Conservation (phyloP, 345 rosid species). For the Gossypium rotundifolium region DNA sequence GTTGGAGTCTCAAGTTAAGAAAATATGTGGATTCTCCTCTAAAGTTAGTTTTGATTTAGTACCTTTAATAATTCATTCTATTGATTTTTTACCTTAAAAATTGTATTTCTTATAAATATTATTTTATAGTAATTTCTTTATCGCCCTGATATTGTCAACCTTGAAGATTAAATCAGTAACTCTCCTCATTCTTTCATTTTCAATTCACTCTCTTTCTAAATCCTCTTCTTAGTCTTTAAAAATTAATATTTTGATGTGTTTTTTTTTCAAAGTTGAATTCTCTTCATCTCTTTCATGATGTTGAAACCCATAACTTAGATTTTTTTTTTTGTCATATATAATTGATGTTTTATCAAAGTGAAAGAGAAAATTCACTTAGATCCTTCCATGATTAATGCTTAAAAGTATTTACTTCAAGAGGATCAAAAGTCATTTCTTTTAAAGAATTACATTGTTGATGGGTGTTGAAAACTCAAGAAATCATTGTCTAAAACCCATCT, state of each 20-base stretch:
- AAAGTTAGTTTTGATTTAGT: too few relatives aligned
- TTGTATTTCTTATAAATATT: too few relatives aligned
- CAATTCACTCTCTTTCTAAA: not conserved
- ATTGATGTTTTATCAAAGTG: not conserved
- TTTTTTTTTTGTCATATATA: not conserved
- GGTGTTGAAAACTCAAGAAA: constrained; percentile 34
- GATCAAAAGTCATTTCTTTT: constrained; percentile 89
- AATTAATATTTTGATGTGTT: constrained; percentile 13
- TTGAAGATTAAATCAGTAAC: constrained; percentile 27
- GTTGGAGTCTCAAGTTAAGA: too few relatives aligned
- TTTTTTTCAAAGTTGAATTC: constrained; percentile 34
- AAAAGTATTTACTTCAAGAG: constrained; percentile 57
- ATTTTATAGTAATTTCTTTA: not conserved
- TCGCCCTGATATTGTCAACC: constrained; percentile 36
- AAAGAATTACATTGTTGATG: constrained; percentile 54
- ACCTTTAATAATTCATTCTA: too few relatives aligned
- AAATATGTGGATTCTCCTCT: too few relatives aligned
- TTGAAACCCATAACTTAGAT: constrained; percentile 18
- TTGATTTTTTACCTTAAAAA: too few relatives aligned
- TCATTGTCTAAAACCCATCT: constrained; percentile 25
- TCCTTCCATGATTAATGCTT: constrained; percentile 35
- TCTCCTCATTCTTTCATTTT: constrained; percentile 32
- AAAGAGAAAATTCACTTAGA: not conserved
- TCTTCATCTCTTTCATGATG: constrained; percentile 37
- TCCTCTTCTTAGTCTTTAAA: not conserved